Evolutionary conservation across 2,329 filamentous ascomycete genomes (phyloP), one percentile per base, ranked within the genome.

Genomic region (Pseudonectria foliicola): DNA sequence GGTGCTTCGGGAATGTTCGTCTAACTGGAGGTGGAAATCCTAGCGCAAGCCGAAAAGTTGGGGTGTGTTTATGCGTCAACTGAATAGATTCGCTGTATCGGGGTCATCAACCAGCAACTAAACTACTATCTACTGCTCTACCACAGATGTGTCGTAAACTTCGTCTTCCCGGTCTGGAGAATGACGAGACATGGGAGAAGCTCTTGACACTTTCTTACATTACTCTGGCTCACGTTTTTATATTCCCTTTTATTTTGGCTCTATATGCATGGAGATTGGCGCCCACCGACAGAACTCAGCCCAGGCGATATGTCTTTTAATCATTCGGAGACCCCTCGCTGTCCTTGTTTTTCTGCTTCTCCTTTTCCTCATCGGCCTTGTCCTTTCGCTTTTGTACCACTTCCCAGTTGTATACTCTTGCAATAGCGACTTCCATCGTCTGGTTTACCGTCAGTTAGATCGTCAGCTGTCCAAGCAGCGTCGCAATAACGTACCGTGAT

Each of bases 371-470:
- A 26, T 82, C 80, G 4, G 65, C 70, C 61, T 88, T 92, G 42
- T 95, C 88, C 69, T 95, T 95, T 50, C 92, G 74, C 64, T 93
- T 86, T 68, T 95, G 85, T 28, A 90, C 86, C 4, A 98, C 88
- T 55, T 98, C 92, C 90, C 92, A 96, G 63, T 98, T 98, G 64
- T 98, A 96, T n/a, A 98, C 89, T 45, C 92, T 75, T 14, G 92
- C 92, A 27, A 90, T 88, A 4, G 92, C 92, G 24, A 98, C 92
- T 63, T 98, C 92, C 70, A 98, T 82, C 0, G 89, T 95, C 86
- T 93, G 48, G n/a, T 13, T 23, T 37, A 32, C 31, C 11, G 15
- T 38, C 7, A 39, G 42, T 46, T 51, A 35, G 23, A 27, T 13
- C 4, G 25, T 4, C 13, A 12, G 13, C n/a, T n/a, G n/a, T n/a